These are phyloP conservation scores for Orychophragmus violaceus DNA, from an alignment of 345 rosid species.

Conservation along the genomic window DNA sequence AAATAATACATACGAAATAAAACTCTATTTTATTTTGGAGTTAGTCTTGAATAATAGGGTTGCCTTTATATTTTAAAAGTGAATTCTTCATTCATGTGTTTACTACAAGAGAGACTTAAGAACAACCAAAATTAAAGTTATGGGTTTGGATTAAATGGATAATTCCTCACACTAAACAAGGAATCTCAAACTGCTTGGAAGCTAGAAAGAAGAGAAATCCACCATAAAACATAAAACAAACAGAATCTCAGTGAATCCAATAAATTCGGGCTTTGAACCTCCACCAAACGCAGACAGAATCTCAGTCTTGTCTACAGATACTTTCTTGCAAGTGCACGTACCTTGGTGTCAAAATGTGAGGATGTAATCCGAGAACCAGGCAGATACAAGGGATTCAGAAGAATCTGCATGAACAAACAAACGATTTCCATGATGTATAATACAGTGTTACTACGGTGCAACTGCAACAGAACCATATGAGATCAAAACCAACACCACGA, in stretches of 20 bases:
- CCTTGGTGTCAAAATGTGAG: slow-evolving; percentile 87
- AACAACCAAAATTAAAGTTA: neutral
- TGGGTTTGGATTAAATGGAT: neutral
- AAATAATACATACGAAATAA: too few species aligned
- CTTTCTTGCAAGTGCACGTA: slow-evolving; percentile 88
- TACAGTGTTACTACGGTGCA: neutral
- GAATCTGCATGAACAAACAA: slow-evolving; percentile 40
- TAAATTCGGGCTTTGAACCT: neutral
- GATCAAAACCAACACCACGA: neutral
- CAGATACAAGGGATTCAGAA: slow-evolving; percentile 83
- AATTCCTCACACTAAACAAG: neutral
- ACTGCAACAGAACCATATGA: too few species aligned
- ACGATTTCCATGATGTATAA: neutral
- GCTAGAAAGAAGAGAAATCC: neutral
- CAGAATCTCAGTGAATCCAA: slow-evolving; percentile 13
- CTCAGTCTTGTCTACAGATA: slow-evolving; percentile 40
- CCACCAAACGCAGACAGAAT: neutral
- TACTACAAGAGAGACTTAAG: neutral
- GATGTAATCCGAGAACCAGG: slow-evolving; percentile 88
- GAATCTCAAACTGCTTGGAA: neutral
- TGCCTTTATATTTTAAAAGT: too few species aligned
- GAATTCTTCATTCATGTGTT: neutral
- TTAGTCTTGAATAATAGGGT: too few species aligned
- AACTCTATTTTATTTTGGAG: too few species aligned
- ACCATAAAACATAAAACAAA: neutral